A percentile compares a stretch with the other conserved stretches of the same genome.
Conservation (phyloP, 345 rosid genomes). For the Cardamine resedifolia region DNA sequence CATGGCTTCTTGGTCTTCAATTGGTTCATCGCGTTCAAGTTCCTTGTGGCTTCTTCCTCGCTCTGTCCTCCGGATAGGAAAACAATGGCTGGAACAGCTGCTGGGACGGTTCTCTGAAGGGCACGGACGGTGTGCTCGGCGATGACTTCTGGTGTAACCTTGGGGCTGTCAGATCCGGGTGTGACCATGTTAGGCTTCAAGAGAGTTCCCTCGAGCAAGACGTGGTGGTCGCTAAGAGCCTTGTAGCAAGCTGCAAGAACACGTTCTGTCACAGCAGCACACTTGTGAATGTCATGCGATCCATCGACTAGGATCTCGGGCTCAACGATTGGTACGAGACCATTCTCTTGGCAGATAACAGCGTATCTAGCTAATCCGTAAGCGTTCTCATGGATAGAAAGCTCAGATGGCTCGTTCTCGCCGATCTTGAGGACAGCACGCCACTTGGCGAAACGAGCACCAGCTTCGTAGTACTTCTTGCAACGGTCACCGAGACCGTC, state of each 20-base stretch:
- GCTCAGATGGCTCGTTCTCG: constrained; percentile 76
- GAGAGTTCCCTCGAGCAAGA: constrained; percentile 85
- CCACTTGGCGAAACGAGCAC: constrained; percentile 91
- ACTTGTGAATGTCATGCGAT: constrained; percentile 76
- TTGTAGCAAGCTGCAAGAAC: constrained; percentile 98
- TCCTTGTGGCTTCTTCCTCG: constrained; percentile 87
- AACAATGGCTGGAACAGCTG: constrained; percentile 92
- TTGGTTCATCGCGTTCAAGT: constrained; percentile 96
- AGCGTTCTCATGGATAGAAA: constrained; percentile 56
- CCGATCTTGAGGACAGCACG: constrained; percentile 95
- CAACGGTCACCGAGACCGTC: constrained; percentile 75
- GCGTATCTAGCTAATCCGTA: constrained; percentile 63
- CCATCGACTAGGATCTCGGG: constrained; percentile 97
- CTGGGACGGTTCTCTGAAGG: constrained; percentile 80
- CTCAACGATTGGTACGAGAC: constrained; percentile 93
- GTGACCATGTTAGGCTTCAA: constrained; percentile 99
- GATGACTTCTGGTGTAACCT: constrained; percentile 77
- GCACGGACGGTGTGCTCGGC: constrained; percentile 89
- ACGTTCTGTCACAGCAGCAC: constrained; percentile 82
- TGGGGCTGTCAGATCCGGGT: constrained; percentile 80
- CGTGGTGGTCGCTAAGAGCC: constrained; percentile 92
- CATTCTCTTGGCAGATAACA: constrained; percentile 92
- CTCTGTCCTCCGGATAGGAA: constrained; percentile 92
- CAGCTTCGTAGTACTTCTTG: constrained; percentile 47
- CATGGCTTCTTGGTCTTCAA: constrained; percentile 92